Conservation (phyloP, 148 eudicot genomes). For the Chenopodium suecicum region DNA sequence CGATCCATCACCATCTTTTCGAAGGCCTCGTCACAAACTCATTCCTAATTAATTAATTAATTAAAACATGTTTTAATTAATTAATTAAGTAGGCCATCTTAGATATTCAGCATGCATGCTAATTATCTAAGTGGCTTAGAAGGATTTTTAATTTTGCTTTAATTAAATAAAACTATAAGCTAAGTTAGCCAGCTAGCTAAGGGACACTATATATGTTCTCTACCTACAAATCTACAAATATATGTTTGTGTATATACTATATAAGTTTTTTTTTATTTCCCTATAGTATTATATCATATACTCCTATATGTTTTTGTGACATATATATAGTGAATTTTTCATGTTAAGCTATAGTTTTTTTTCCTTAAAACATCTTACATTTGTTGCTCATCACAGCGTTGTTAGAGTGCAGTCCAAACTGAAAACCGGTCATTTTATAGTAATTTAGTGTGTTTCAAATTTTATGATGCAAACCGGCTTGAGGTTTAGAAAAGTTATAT, state of each 20-base stretch:
- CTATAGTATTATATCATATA: not conserved
- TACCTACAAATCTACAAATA: not conserved
- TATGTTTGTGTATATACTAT: slow-evolving; percentile 1
- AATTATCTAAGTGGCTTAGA: not conserved
- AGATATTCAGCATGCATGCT: not conserved
- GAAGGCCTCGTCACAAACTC: slow-evolving; percentile 65
- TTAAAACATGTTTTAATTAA: not conserved
- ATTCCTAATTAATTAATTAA: slow-evolving; percentile 50
- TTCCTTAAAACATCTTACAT: too few relatives aligned
- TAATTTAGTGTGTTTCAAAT: too few relatives aligned
- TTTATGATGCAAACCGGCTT: too few relatives aligned
- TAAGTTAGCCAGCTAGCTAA: not conserved
- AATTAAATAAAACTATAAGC: slow-evolving; percentile 9
- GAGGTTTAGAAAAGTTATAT: too few relatives aligned
- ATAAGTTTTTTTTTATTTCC: not conserved
- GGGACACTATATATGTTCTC: not conserved
- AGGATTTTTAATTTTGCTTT: slow-evolving; percentile 9
- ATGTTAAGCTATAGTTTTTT: not conserved
- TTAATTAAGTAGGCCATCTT: not conserved
- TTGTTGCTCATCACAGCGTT: not conserved
- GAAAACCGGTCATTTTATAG: too few relatives aligned
- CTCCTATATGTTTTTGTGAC: not conserved
- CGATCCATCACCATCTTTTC: slow-evolving; percentile 53
- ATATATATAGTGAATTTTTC: not conserved
- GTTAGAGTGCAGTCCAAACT: too few relatives aligned